Base-by-base conservation (phyloP, 2,329 filamentous ascomycete genomes). In the Fusarium abutilonis region DNA sequence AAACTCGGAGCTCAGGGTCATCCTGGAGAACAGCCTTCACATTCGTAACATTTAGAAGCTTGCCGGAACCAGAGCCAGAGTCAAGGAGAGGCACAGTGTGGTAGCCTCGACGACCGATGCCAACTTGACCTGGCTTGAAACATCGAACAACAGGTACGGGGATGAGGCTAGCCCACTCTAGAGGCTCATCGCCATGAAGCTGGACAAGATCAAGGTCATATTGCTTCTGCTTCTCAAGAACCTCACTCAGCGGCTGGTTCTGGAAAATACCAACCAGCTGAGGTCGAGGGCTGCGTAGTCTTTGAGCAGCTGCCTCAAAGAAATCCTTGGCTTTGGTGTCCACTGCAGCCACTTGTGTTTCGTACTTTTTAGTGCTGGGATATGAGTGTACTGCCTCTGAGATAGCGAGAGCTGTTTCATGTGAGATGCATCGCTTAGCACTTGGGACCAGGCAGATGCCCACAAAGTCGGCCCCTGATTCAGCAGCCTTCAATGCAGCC, bases 261-360 rank as follows among this genome's bases (percentile, higher is more conserved):
- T 91, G 89, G 79, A 99, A 99, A 3, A 99, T 94, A 53, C 95
- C 95, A 6, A 97, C 95, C 1, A 99, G 83, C 3, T 95, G 83
- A 1, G 94, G 89, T 9, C 90, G 78, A 13, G 85, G 72, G 73
- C 80, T 73, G 73, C 83, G 76, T 5, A 88, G 75, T 55, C 79
- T 78, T 29, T 76, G 73, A 21, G 74, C 67, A n/a, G 82, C 78
- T 47, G 79, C 76, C n/a, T 76, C 83, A 74, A 96, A 98, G 77
- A 88, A 97, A 72, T 93, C 91, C 9, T 80, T 83, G 4, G 82
- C 81, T 5, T 71, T 66, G 9, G 70, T 63, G 14, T 72, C 61
- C 15, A 71, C 62, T 11, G 74, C 66, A 11, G 66, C 49, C 2
- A 70, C 58, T 3, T 76, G 69, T 4, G 64, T 57, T 4, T 67